These are phyloP conservation scores for Eucalyptus urophylla DNA, from an alignment of 345 rosid species.

Conservation along the genomic window DNA sequence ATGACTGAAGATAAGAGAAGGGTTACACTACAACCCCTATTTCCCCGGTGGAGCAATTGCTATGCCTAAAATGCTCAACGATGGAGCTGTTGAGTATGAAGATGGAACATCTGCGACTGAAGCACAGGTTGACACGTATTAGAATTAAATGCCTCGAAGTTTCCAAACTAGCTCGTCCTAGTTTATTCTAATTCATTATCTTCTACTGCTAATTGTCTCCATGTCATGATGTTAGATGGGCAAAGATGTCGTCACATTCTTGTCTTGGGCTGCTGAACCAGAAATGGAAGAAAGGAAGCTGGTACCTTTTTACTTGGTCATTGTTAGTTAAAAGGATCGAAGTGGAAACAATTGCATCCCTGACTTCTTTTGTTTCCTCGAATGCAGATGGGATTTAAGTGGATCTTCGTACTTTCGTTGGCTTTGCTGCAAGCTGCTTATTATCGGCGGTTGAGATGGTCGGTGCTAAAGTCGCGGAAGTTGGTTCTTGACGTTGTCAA, in stretches of 20 bases:
- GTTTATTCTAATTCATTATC: background rate
- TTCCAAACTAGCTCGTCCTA: background rate
- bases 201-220: background rate
- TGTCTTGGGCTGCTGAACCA: conserved; percentile 98
- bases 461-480: conserved; percentile 81
- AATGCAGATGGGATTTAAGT: conserved; percentile 95
- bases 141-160: background rate
- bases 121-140: conserved; percentile 50
- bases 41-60: conserved; percentile 99
- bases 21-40: conserved; percentile 94
- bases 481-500: conserved; percentile 85
- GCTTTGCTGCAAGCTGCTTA: conserved; percentile 94
- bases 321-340: background rate
- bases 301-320: conserved; percentile 21
- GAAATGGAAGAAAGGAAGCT: conserved; percentile 99
- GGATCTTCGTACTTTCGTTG: conserved; percentile 89
- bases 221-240: conserved; percentile 56
- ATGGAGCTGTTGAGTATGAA: conserved; percentile 98
- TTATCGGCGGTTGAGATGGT: conserved; percentile 91
- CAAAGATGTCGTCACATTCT: conserved; percentile 88
- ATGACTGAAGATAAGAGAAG: conserved; percentile 69
- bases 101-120: conserved; percentile 97
- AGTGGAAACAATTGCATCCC: background rate
- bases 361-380: background rate
- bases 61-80: conserved; percentile 97